Evolutionary conservation across 2,329 filamentous ascomycete species (phyloP).

Genomic region (Colletotrichum sp.): DNA sequence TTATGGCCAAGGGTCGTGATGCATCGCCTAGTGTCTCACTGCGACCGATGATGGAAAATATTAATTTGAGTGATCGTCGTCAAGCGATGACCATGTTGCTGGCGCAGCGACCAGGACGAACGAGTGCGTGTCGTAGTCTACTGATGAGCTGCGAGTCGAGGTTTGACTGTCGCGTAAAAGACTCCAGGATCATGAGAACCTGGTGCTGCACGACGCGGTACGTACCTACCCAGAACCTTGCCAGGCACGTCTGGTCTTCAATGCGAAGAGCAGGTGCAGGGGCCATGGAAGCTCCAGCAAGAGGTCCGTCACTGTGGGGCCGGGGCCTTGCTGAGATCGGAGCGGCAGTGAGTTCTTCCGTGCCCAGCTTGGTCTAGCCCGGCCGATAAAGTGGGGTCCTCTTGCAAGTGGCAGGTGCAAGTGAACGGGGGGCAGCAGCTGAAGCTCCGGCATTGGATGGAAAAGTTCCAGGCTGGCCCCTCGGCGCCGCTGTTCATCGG

Average conservation of each 20-base stretch:
- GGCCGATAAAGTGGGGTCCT: neutral
- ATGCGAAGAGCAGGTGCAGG: neutral
- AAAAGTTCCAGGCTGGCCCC: neutral
- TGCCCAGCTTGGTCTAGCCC: neutral
- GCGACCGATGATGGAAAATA: neutral
- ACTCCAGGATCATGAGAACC: neutral
- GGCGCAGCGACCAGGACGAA: neutral
- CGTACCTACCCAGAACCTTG: conserved; percentile 1
- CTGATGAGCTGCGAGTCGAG: neutral
- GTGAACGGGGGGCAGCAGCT: neutral
- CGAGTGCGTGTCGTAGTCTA: neutral
- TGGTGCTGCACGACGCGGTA: neutral
- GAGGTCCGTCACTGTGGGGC: neutral
- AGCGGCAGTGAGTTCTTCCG: neutral
- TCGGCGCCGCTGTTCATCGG: neutral
- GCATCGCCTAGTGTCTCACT: neutral
- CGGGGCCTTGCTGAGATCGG: neutral
- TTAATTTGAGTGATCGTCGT: neutral
- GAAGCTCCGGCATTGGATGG: neutral
- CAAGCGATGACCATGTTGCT: conserved; percentile 5
- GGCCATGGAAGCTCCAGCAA: neutral
- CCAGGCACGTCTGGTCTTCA: neutral
- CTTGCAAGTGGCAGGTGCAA: neutral
- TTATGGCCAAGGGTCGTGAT: neutral
- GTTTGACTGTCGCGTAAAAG: conserved; percentile 11